Evolutionary conservation across 2,329 filamentous ascomycete genomes (phyloP).

Genomic region (Fusarium sp.): DNA sequence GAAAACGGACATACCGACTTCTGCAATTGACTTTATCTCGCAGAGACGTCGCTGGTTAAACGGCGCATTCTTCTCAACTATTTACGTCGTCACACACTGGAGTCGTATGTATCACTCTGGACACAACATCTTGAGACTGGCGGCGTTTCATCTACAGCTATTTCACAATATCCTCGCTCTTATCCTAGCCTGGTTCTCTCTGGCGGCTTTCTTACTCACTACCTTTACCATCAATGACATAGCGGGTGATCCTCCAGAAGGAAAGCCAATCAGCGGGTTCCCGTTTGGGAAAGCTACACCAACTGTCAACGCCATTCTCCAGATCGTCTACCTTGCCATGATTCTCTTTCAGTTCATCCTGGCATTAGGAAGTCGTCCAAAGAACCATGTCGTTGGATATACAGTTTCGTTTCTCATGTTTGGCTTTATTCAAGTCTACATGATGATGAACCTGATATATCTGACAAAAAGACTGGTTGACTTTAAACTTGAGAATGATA

Average conservation of each 20-base stretch:
- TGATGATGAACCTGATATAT: slow-evolving; percentile 7
- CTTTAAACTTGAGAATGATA: background rate
- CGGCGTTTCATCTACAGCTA: background rate
- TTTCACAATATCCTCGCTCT: slow-evolving; percentile 8
- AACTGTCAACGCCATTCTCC: background rate
- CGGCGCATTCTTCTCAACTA: background rate
- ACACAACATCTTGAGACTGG: background rate
- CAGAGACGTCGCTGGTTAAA: background rate
- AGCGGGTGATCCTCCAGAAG: background rate
- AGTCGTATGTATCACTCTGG: background rate
- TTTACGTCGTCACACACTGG: background rate
- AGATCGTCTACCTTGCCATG: slow-evolving; percentile 5
- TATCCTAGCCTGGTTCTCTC: slow-evolving; percentile 21
- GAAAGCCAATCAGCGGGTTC: background rate
- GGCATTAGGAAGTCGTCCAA: slow-evolving; percentile 8
- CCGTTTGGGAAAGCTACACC: slow-evolving; percentile 23
- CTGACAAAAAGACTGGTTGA: background rate
- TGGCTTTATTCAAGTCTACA: slow-evolving; percentile 6
- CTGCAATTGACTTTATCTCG: background rate
- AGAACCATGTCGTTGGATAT: background rate
- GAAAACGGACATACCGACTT: background rate
- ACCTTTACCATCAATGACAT: slow-evolving; percentile 20
- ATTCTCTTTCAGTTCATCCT: slow-evolving; percentile 21
- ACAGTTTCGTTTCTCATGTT: slow-evolving; percentile 20
- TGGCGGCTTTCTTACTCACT: background rate